Percentiles rank a stretch among this genome's conserved stretches.
Conservation (phyloP, 1,139 yeast species). For the Debaryomyces coudertii region DNA sequence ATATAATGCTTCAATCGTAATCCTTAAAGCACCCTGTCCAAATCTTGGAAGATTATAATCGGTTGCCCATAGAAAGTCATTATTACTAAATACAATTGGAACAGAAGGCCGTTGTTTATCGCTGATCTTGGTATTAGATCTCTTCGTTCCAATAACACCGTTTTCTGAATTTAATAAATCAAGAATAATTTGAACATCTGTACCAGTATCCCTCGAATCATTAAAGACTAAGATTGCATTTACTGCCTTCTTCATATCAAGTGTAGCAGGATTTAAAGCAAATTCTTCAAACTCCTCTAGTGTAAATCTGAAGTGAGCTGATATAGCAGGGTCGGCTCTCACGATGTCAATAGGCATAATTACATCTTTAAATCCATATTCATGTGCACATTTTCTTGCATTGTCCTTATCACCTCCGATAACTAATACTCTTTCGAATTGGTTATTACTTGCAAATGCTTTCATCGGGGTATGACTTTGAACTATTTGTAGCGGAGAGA, state of each 20-base stretch:
- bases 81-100: conserved; percentile 84
- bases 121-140: conserved; percentile 25
- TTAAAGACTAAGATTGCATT: conserved; percentile 87
- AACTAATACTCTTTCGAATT: conserved; percentile 67
- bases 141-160: conserved; percentile 69
- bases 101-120: conserved; percentile 54
- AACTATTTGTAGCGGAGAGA: conserved; percentile 69
- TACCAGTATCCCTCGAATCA: conserved; percentile 89
- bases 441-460: conserved; percentile 48
- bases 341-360: conserved; percentile 77
- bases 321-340: conserved; percentile 54
- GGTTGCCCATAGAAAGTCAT: conserved; percentile 90
- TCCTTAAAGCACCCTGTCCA: conserved; percentile 90
- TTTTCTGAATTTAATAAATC: conserved; percentile 69
- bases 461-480: conserved; percentile 93
- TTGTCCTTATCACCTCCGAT: conserved; percentile 82
- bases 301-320: conserved; percentile 72
- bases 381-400: conserved; percentile 69
- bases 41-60: conserved; percentile 78
- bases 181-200: conserved; percentile 77
- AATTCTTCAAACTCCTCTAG: conserved; percentile 48
- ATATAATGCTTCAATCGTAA: conserved; percentile 65
- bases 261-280: conserved; percentile 37
- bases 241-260: conserved; percentile 46
- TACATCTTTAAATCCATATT: conserved; percentile 82